Conservation (phyloP, 2,329 filamentous ascomycete species). For the Trichoderma sp. region DNA sequence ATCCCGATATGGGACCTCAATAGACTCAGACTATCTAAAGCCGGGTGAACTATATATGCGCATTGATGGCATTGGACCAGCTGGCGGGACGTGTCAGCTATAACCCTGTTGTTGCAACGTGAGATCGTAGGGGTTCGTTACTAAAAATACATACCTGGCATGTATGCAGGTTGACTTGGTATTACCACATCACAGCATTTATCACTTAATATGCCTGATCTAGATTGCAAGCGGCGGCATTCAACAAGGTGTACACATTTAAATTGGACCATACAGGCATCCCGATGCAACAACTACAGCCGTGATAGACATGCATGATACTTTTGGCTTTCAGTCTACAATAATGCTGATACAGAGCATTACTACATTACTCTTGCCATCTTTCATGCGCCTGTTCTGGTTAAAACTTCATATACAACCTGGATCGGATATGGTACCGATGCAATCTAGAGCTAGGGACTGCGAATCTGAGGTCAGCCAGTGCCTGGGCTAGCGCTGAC, state of each 20-base stretch:
- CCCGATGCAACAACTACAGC: too few relatives aligned
- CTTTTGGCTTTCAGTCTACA: not conserved
- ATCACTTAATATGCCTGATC: too few relatives aligned
- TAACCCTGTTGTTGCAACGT: not conserved
- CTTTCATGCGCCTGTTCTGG: not conserved
- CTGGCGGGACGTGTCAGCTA: not conserved
- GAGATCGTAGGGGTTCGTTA: not conserved
- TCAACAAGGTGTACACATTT: not conserved
- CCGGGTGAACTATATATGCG: not conserved
- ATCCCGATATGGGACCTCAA: not conserved
- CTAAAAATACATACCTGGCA: not conserved
- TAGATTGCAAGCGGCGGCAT: not conserved
- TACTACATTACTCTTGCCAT: not conserved
- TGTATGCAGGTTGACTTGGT: not conserved
- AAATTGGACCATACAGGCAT: not conserved
- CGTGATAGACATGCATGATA: not conserved
- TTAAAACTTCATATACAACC: not conserved
- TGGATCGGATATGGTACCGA: not conserved
- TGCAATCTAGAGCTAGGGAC: not conserved
- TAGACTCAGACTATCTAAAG: not conserved
- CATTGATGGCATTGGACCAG: not conserved
- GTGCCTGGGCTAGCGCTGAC: not conserved
- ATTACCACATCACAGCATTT: not conserved
- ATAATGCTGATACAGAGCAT: not conserved
- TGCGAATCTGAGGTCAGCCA: not conserved